Conservation (phyloP, 2,329 filamentous ascomycete genomes). For the Colletotrichum lentis region DNA sequence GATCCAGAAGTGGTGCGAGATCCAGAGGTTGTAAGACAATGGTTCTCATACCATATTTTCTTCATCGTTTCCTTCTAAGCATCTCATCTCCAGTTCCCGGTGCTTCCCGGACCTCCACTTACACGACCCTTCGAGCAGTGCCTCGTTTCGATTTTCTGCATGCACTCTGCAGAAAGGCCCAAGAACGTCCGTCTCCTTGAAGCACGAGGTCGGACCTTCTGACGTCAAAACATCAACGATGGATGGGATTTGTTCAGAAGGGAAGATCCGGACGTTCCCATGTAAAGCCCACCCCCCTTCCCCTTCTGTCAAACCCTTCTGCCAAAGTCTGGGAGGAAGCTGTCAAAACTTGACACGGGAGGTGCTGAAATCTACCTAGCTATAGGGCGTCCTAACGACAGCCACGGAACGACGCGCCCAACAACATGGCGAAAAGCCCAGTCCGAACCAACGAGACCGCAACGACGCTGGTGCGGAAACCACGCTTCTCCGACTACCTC, state of each 20-base stretch:
- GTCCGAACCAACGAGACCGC: background rate
- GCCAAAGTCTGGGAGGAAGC: slow-evolving; percentile 8
- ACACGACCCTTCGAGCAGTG: slow-evolving; percentile 15
- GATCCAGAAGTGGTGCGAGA: background rate
- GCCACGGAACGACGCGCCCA: background rate
- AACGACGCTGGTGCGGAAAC: slow-evolving; percentile 13
- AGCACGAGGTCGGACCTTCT: slow-evolving; percentile 19
- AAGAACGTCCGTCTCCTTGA: slow-evolving; percentile 19
- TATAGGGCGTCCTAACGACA: background rate
- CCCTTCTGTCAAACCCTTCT: background rate
- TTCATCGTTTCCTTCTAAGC: background rate
- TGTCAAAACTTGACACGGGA: slow-evolving; percentile 14
- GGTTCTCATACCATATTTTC: background rate
- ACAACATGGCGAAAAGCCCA: slow-evolving; percentile 4
- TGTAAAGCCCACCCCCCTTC: slow-evolving; percentile 4
- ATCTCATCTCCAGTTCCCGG: background rate
- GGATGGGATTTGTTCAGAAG: background rate
- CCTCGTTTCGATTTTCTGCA: slow-evolving; percentile 18
- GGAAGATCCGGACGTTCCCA: slow-evolving; percentile 3
- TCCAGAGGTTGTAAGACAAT: background rate
- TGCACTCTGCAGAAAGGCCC: slow-evolving; percentile 17
- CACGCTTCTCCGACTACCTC: slow-evolving; percentile 30
- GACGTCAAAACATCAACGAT: slow-evolving; percentile 22
- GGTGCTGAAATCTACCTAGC: background rate
- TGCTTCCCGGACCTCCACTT: slow-evolving; percentile 17